A percentile compares a stretch with the other conserved stretches of the same genome.
Conservation (phyloP, 257 asterid genomes). For the Solanum okadae region DNA sequence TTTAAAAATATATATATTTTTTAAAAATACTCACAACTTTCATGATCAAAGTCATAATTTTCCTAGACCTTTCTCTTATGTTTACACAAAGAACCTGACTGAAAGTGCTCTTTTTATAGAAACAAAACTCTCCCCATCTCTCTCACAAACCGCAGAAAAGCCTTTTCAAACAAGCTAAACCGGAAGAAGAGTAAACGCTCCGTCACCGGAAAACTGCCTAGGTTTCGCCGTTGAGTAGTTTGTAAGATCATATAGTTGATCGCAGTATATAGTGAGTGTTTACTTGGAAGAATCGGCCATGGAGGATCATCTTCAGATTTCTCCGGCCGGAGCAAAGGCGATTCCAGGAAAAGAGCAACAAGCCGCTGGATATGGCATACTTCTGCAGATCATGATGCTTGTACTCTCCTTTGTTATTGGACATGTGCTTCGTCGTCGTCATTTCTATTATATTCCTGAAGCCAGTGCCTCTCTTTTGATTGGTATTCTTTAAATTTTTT, state of each 20-base stretch:
- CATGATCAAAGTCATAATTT: too few relatives aligned
- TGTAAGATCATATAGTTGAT: neutral
- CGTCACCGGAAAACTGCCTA: neutral
- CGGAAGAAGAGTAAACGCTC: neutral
- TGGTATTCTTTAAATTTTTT: conserved; percentile 30
- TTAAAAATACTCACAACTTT: too few relatives aligned
- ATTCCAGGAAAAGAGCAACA: conserved; percentile 91
- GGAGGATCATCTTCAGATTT: conserved; percentile 54
- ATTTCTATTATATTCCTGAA: conserved; percentile 94
- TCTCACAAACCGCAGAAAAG: neutral
- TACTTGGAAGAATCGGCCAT: conserved; percentile 1
- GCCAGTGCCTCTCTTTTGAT: conserved; percentile 99
- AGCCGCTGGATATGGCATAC: conserved; percentile 98
- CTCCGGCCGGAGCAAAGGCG: conserved; percentile 79
- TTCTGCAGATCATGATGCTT: conserved; percentile 99
- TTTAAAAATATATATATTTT: too few relatives aligned
- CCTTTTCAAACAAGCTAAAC: neutral
- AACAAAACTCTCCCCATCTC: neutral
- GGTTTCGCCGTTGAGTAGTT: neutral
- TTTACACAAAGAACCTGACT: neutral
- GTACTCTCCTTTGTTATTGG: conserved; percentile 93
- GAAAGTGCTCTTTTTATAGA: neutral
- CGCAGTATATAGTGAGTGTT: neutral
- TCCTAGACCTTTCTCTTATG: neutral
- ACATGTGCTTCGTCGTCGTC: conserved; percentile 92